Conservation (phyloP, 1,139 yeast genomes). For the Blastobotrys persicus region DNA sequence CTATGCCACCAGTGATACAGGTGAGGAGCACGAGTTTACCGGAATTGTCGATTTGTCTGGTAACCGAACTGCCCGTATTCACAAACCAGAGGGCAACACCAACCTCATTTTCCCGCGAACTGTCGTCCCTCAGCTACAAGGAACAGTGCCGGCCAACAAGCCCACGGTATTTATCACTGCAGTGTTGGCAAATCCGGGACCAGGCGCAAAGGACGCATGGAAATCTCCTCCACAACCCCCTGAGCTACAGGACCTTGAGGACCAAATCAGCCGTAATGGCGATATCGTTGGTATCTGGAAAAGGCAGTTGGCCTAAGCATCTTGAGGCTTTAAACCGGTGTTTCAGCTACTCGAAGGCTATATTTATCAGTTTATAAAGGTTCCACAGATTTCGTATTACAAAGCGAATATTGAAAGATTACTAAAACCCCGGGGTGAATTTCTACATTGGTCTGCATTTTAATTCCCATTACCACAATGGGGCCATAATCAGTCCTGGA, state of each 20-base stretch:
- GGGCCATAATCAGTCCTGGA: too few species aligned
- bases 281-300: slow-evolving; percentile 5
- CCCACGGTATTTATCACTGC: slow-evolving; percentile 20
- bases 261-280: neutral
- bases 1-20: slow-evolving; percentile 15
- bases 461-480: too few species aligned
- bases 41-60: slow-evolving; percentile 22
- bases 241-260: slow-evolving; percentile 2
- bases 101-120: slow-evolving; percentile 29
- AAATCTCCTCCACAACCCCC: slow-evolving; percentile 8
- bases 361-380: too few species aligned
- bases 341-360: too few species aligned
- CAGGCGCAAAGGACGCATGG: slow-evolving; percentile 2
- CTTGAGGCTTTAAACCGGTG: too few species aligned
- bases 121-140: slow-evolving; percentile 24
- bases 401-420: too few species aligned
- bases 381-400: too few species aligned
- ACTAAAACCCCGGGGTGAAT: too few species aligned
- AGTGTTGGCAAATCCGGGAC: slow-evolving; percentile 20
- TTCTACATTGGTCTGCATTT: too few species aligned
- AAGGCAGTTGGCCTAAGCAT: neutral
- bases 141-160: slow-evolving; percentile 17
- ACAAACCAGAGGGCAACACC: slow-evolving; percentile 34
- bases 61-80: slow-evolving; percentile 21
- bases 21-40: slow-evolving; percentile 20